Evolutionary conservation across 1,284 basidiomycete species (phyloP).

Genomic region (Ceratorhiza oryzae-sativae): DNA sequence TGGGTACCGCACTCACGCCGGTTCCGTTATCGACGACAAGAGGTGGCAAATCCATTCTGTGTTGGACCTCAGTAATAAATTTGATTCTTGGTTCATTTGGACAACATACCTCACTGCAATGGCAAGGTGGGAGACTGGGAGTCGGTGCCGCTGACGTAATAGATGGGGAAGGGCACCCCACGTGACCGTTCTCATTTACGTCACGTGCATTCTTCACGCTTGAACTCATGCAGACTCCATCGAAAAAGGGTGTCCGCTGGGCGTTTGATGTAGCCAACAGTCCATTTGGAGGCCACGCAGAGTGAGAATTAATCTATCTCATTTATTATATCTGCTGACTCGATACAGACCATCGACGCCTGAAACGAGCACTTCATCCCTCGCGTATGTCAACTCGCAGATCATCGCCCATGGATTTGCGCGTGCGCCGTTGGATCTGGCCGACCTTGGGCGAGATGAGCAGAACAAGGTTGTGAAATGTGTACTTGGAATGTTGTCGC

Average conservation of each 20-base stretch:
- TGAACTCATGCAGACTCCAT: constrained; percentile 28
- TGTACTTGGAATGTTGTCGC: constrained; percentile 76
- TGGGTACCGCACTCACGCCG: constrained; percentile 68
- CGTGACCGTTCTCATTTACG: constrained; percentile 32
- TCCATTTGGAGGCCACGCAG: constrained; percentile 31
- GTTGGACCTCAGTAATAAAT: neutral
- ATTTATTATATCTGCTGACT: neutral
- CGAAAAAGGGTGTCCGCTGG: constrained; percentile 40
- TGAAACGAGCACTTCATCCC: constrained; percentile 42
- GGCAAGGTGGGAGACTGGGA: constrained; percentile 21
- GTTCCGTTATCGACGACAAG: constrained; percentile 98
- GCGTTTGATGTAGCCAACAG: constrained; percentile 40
- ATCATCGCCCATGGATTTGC: constrained; percentile 82
- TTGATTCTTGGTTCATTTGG: neutral
- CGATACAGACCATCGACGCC: constrained; percentile 33
- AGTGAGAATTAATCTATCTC: neutral
- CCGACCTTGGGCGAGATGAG: constrained; percentile 65
- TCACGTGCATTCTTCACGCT: constrained; percentile 17
- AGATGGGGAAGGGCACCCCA: neutral
- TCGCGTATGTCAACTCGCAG: constrained; percentile 73
- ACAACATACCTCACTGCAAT: neutral
- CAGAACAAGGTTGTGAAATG: constrained; percentile 77
- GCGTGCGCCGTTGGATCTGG: constrained; percentile 62
- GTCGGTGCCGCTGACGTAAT: constrained; percentile 2
- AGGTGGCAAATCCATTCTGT: constrained; percentile 56